phyloP scores from a whole-genome alignment of 2,329 filamentous ascomycete species.

The Ascochyta rabiei region DNA sequence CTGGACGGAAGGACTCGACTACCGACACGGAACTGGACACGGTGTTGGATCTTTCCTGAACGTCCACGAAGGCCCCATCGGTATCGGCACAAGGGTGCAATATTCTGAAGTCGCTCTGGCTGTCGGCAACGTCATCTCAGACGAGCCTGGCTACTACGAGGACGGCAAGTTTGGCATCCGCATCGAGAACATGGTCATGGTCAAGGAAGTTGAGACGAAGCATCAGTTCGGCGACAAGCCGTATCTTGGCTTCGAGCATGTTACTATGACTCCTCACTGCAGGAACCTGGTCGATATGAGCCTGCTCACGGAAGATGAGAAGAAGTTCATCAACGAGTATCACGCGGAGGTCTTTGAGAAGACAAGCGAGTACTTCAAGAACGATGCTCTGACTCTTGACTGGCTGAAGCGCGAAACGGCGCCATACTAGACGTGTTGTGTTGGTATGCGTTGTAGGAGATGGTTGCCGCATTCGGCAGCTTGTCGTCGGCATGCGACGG shows the following conservation, averaged over 20 bases:
- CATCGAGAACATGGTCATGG: slow-evolving; percentile 95
- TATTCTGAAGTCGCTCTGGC: slow-evolving; percentile 89
- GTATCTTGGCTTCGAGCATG: slow-evolving; percentile 93
- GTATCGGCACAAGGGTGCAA: slow-evolving; percentile 89
- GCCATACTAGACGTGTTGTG: slow-evolving; percentile 48
- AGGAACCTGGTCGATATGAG: slow-evolving; percentile 79
- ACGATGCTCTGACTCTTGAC: slow-evolving; percentile 71
- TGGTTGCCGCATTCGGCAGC: neutral
- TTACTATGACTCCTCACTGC: slow-evolving; percentile 96
- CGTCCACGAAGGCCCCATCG: slow-evolving; percentile 96
- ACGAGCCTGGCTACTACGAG: slow-evolving; percentile 97
- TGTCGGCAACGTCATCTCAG: slow-evolving; percentile 92
- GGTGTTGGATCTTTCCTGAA: slow-evolving; percentile 95
- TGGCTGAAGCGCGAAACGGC: slow-evolving; percentile 91
- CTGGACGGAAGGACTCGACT: slow-evolving; percentile 93
- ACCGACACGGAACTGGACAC: slow-evolving; percentile 94
- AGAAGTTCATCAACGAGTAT: slow-evolving; percentile 85
- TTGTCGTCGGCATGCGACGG: slow-evolving; percentile 16
- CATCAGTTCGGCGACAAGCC: slow-evolving; percentile 92
- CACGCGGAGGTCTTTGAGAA: slow-evolving; percentile 81
- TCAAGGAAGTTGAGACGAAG: slow-evolving; percentile 83
- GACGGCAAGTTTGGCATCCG: slow-evolving; percentile 93
- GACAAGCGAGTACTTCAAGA: slow-evolving; percentile 76
- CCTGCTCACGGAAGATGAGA: slow-evolving; percentile 75
- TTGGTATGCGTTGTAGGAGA: neutral